phyloP scores from a whole-genome alignment of 345 rosid species.

The Camelina hispida region DNA sequence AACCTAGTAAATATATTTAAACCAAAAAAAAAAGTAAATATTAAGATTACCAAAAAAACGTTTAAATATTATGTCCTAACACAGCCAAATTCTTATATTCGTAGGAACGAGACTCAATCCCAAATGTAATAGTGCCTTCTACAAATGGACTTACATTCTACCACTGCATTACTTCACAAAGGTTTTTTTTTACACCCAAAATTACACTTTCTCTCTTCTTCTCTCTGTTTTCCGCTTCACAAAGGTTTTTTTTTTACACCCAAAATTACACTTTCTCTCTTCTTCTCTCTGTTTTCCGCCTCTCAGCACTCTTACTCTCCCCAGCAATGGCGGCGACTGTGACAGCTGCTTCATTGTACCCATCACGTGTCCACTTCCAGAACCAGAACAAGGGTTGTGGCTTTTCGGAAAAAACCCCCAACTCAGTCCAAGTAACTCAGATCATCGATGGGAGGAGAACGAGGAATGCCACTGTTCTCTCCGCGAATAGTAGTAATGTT shows the following conservation, averaged over 20 bases:
- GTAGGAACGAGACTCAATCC: too few species aligned
- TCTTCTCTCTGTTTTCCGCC: conserved; percentile 36
- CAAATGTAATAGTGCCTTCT: too few species aligned
- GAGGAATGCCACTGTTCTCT: conserved; percentile 36
- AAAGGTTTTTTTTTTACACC: not conserved
- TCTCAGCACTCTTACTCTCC: conserved; percentile 33
- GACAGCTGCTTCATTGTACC: conserved; percentile 33
- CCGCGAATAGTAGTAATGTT: not conserved
- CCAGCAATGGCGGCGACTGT: conserved; percentile 41
- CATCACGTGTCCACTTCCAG: conserved; percentile 16
- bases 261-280: conserved; percentile 16
- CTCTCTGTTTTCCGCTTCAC: not conserved
- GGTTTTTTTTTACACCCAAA: not conserved
- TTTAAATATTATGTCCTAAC: not conserved
- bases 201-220: conserved; percentile 2
- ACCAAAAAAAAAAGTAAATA: too few species aligned
- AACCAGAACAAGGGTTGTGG: conserved; percentile 19
- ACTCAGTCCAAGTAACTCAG: conserved; percentile 35
- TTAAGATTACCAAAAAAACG: not conserved
- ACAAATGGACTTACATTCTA: too few species aligned
- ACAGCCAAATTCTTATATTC: not conserved
- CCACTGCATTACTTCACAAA: too few species aligned
- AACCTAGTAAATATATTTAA: too few species aligned
- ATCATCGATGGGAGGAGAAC: conserved; percentile 32
- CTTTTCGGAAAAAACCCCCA: conserved; percentile 27